Evolutionary conservation across 139 green algal genomes (phyloP).

Genomic region (Nannochloris sp.): DNA sequence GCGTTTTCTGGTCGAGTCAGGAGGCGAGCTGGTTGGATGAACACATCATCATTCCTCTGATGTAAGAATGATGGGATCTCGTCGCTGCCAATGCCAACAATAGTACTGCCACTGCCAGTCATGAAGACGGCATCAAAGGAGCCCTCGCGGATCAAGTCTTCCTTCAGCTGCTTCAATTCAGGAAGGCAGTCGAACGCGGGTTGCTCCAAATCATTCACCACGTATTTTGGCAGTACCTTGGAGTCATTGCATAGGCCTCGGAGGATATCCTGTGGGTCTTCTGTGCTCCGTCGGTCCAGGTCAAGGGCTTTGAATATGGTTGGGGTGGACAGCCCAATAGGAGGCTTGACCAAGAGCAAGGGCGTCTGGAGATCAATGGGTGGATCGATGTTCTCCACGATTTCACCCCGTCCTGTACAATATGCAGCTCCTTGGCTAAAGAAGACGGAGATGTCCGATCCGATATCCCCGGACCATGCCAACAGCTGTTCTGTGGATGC

Average conservation of each 20-base stretch:
- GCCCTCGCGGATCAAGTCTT: conserved; percentile 42
- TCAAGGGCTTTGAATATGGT: conserved; percentile 91
- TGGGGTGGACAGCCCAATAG: conserved; percentile 74
- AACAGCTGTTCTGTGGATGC: conserved; percentile 72
- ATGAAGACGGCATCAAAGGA: conserved; percentile 87
- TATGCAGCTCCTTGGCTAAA: conserved; percentile 90
- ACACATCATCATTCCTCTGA: conserved; percentile 44
- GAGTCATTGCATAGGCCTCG: conserved; percentile 20
- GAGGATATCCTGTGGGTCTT: conserved; percentile 75
- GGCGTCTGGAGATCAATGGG: conserved; percentile 71
- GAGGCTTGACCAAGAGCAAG: conserved; percentile 89
- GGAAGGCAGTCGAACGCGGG: conserved; percentile 88
- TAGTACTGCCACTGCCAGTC: conserved; percentile 87
- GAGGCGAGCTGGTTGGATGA: conserved; percentile 66
- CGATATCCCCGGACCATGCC: conserved; percentile 86
- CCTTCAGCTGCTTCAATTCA: conserved; percentile 71
- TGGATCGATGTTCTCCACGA: conserved; percentile 83
- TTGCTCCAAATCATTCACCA: conserved; percentile 89
- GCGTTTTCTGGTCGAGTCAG: conserved; percentile 47
- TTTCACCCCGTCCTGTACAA: conserved; percentile 88
- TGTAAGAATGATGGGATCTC: conserved; percentile 46
- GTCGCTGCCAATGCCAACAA: conserved; percentile 68
- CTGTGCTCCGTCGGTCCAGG: conserved; percentile 55
- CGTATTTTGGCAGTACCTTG: conserved; percentile 41
- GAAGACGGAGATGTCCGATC: conserved; percentile 94